A percentile compares a stretch with the other conserved stretches of the same genome.
These are phyloP conservation scores for Leccinum fibrillosum DNA, from an alignment of 768 basidiomycete species.

Conservation along the genomic window DNA sequence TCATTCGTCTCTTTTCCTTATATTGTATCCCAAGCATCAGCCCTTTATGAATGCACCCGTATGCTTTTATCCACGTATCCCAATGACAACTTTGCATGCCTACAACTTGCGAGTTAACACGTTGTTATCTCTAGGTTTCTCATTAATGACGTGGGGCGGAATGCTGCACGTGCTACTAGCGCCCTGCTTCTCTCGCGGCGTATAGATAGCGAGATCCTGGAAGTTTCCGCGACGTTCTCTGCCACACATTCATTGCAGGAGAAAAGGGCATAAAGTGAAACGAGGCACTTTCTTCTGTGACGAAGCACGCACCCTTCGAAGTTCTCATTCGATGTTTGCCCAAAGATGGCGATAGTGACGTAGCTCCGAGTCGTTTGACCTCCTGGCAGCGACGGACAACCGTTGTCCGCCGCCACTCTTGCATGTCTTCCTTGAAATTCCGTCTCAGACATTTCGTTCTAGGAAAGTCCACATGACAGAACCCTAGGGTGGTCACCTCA, in stretches of 20 bases:
- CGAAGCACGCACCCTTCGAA: not conserved
- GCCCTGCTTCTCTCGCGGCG: not conserved
- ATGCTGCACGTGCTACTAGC: not conserved
- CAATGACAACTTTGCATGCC: conserved; percentile 10
- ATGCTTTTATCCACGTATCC: conserved; percentile 23
- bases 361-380: not conserved
- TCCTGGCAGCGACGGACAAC: not conserved
- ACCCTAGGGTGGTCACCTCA: conserved; percentile 1
- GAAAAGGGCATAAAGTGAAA: conserved; percentile 4
- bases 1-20: conserved; percentile 1
- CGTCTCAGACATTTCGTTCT: not conserved
- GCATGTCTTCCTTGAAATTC: not conserved
- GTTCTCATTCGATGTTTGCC: not conserved
- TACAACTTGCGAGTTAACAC: not conserved
- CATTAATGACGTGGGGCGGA: not conserved
- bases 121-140: conserved; percentile 2
- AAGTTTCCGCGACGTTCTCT: conserved; percentile 13
- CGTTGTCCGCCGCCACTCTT: not conserved
- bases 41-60: conserved; percentile 24
- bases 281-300: not conserved
- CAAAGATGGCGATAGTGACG: conserved; percentile 1
- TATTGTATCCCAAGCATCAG: conserved; percentile 11
- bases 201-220: conserved; percentile 6
- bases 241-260: not conserved
- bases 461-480: not conserved